These are phyloP conservation scores for Ceratorhiza oryzae-sativae DNA, from an alignment of 1,284 basidiomycete species.

Conservation along the genomic window DNA sequence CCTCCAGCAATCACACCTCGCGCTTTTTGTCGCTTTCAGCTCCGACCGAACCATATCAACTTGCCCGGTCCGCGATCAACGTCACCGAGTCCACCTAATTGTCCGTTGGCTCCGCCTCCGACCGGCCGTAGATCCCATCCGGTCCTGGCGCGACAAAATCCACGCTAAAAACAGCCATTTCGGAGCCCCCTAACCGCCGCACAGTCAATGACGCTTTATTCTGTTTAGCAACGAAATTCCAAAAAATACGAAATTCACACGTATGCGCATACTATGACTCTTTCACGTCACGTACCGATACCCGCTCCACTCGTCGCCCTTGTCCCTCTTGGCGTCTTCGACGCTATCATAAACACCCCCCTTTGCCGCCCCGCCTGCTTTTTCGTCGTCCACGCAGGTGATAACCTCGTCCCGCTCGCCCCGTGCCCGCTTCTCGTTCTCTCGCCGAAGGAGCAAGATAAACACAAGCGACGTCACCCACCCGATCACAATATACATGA, in stretches of 20 bases:
- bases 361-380: neutral
- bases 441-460: constrained; percentile 59
- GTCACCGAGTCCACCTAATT: neutral
- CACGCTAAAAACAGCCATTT: neutral
- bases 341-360: constrained; percentile 32
- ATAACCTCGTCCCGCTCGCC: constrained; percentile 76
- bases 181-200: neutral
- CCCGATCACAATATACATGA: constrained; percentile 57
- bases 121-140: constrained; percentile 1
- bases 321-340: constrained; percentile 40
- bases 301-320: constrained; percentile 39
- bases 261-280: constrained; percentile 10
- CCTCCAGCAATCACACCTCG: neutral
- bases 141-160: neutral
- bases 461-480: constrained; percentile 59
- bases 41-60: neutral
- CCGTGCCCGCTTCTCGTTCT: constrained; percentile 67
- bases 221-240: neutral
- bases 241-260: constrained; percentile 12
- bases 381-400: constrained; percentile 50
- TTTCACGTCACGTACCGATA: constrained; percentile 38
- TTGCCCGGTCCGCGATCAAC: neutral
- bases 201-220: neutral
- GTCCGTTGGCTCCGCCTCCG: neutral
- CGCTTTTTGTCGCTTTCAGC: constrained; percentile 1